Evolutionary conservation across 2,329 filamentous ascomycete species (phyloP), one percentile per base, ranked within the genome.

Genomic region (Penicillium sp.): DNA sequence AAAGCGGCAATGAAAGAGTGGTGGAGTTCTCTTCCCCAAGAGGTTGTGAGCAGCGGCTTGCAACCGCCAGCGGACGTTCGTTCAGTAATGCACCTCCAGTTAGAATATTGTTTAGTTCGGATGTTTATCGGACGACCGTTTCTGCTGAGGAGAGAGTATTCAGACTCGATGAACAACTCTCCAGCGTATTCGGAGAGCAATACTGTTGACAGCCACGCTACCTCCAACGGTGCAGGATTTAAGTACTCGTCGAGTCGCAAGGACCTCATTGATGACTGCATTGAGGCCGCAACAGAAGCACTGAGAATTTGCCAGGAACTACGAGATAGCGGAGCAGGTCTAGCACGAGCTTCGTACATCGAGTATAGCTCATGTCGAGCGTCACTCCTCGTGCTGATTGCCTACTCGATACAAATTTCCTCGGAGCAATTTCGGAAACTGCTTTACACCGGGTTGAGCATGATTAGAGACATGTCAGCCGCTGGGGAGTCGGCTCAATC

Each of bases 61-160:
- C 27, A 44, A 13, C 12, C 45, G 2, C 17, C 23, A 7, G 17
- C 39, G 3, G 50, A 55, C 9, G 24, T 52, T 7, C 63, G 64
- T 3, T 54, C 56, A 1, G 49, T 29, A 3, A 56, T 61, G 37
- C 62, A 65, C 32, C 39, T 68, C 6, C 68, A 70, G 12, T 67
- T 81, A 2, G 76, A 78, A 50, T 77, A 78, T 52, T 76, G 76
- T 53, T 68, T 80, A 30, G 66, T 78, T 10, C 75, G 76, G 43
- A 78, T 81, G 69, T 81, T 78, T 46, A 68, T 77, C 36, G 78
- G 78, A 7, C 71, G 78, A 4, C 73, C 75, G 4, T 80, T 81
- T 49, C 72, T 80, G 30, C 72, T 80, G 26, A 56, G 41, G 40
- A 36, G 32, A 46, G 30, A 47, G 0, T 42, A 23, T 3, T 37